Evolutionary conservation across 352 stramenopile genomes (phyloP).

Genomic region (Phytophthora citricola): DNA sequence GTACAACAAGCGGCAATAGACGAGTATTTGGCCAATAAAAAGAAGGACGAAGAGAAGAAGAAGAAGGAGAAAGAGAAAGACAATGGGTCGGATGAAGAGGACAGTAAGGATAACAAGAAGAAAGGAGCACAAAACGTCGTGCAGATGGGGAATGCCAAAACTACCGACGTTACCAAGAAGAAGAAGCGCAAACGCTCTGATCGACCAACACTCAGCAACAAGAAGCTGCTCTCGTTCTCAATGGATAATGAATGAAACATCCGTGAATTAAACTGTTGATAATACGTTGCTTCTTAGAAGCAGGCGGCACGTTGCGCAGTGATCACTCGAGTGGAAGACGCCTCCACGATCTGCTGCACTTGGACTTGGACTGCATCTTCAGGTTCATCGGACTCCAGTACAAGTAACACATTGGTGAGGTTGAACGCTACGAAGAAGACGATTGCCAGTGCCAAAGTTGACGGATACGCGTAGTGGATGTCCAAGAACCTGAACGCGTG

Average conservation of each 20-base stretch:
- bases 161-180: conserved; percentile 39
- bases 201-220: conserved; percentile 62
- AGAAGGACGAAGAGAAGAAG: conserved; percentile 53
- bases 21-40: conserved; percentile 67
- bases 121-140: conserved; percentile 52
- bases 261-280: background rate
- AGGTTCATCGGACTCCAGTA: conserved; percentile 50
- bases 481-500: conserved; percentile 34
- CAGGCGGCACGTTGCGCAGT: conserved; percentile 35
- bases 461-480: conserved; percentile 42
- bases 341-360: conserved; percentile 18
- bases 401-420: conserved; percentile 60
- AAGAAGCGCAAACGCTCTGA: conserved; percentile 65
- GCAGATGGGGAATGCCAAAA: conserved; percentile 36
- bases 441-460: conserved; percentile 35
- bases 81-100: background rate
- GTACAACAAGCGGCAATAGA: conserved; percentile 82
- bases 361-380: conserved; percentile 3
- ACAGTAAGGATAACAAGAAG: conserved; percentile 21
- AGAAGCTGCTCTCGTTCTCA: conserved; percentile 84
- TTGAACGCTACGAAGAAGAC: conserved; percentile 65
- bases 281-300: conserved; percentile 16
- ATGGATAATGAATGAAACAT: conserved; percentile 69
- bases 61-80: background rate
- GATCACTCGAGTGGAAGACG: conserved; percentile 23